Base-by-base conservation (phyloP, 2,329 filamentous ascomycete genomes). In the Pleomassaria siparia region DNA sequence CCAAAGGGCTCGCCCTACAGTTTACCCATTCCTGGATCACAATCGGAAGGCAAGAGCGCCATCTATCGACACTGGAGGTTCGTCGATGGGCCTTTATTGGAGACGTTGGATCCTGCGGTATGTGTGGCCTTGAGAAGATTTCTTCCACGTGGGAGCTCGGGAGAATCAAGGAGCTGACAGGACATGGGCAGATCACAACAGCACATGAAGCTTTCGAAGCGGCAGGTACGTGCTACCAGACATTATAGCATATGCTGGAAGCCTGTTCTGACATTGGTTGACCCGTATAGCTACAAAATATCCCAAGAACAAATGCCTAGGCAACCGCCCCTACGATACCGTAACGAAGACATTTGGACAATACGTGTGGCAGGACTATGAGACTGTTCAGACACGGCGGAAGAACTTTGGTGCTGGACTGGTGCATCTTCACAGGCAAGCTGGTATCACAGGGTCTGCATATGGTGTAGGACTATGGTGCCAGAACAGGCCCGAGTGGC, bases 401-500 rank as follows among this genome's bases (percentile, higher is more conserved):
- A 87, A 86, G 66, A 89, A 94, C 69, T 82, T 96, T 58, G 94
- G 94, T 54, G 87, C 86, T 30, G 94, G 92, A 49, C 72, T 97
- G 40, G 85, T 91, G 30, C 87, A 94, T 71, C 74, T 97, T 57
- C 89, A 95, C 72, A 81, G 86, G 66, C 79, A 83, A 60, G 76
- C 83, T 52, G 88, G 89, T 43, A 78, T 92, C 10, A 79, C 78
- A 11, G 81, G 78, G 4, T 26, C 50, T 18, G 85, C 87, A 64
- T 87, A 88, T 66, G 88, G 86, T 44, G 78, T 95, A 54, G 90
- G 89, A 18, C 73, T 95, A 41, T 95, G 89, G 89, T 89, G 88
- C 63, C 87, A 90, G 71, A 95, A 95, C 72, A 80, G 89, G 50
- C 86, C 89, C 0, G 89, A 95, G 72, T 95, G 89, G 90, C 89